Evolutionary conservation across 1,139 yeast genomes (phyloP), one percentile per base, ranked within the genome.

Genomic region (Scheffersomyces cryptocercus): DNA sequence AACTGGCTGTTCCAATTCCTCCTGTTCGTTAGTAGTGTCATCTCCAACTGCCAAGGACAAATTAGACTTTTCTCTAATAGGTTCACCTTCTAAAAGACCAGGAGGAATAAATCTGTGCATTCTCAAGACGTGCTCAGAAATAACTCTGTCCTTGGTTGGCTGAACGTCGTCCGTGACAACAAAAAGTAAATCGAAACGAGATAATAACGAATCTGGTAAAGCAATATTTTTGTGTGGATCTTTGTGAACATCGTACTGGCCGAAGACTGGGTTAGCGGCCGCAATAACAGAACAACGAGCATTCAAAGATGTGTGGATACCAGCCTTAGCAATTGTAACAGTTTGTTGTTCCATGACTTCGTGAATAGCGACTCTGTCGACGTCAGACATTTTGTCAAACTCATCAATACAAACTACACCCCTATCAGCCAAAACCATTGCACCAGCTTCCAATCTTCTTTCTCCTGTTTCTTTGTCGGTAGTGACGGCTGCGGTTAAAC

Each of bases 331-430:
- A 62, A 93, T 91, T 1, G 99, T 93, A 28, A 93, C 97, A 0
- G 99, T 93, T 65, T 95, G 99, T 69, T 93, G 99, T 72, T 93
- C 99, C 99, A 93, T 95, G 40, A 93, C 99, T 78, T 93, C 99
- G 68, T 93, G 99, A 59, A 93, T 93, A 1, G 99, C 98, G 42
- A 93, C 99, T 65, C 99, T 81, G 69, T 93, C 99, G 28, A 84
- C 81, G 64, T 95, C 99, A 49, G 89, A 85, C 99, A 93, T 93
- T 66, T 93, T 93, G 70, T 93, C 99, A 61, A 93, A 93, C 73
- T 93, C 99, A 75, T 93, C 99, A 61, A 93, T 95, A 79, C 99
- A 93, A 36, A 93, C 98, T 48, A 95, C 79, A 52, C 99, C 99
- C 54, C 98, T 77, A 67, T 93, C 99, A 9, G 98, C 99, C 51